Evolutionary conservation across 139 green algal species (phyloP), one percentile per base, ranked within the genome.

Genomic region (Auxenochlorella pyrenoidosa): DNA sequence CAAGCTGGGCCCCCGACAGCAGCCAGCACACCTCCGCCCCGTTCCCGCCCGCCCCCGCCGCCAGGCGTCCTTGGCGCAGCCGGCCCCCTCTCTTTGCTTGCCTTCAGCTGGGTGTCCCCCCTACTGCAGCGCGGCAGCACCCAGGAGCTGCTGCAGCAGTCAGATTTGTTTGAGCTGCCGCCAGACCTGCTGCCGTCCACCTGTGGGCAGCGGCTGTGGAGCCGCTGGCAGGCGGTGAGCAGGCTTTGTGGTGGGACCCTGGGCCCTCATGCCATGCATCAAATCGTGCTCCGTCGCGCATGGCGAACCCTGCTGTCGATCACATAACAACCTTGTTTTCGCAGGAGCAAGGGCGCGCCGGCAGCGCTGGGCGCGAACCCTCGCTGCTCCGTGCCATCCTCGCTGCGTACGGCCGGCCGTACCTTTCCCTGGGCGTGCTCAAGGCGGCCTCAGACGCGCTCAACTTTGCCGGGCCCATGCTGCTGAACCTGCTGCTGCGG

Each of bases 401-500:
- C 0, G 54, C 43, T 0, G 84, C 87, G 16, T 94, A 89, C 34
- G 93, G 93, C 18, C 30, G 75, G 38, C 86, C 89, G 1, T 96
- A 94, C 76, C 72, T 92, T 5, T 60, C n/a, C 0, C 76, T 97
- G 80, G 93, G 91, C 0, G 1, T 90, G 5, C 47, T 95, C 40
- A 95, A 96, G 91, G 83, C 96, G 19, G 24, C 90, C 0, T 94
- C 91, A 38, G 95, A 98, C 66, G 87, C 82, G 0, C 90, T 98
- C 2, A 92, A 87, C 73, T 96, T 98, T 87, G 82, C 90, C 1
- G 92, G 90, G 1, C 93, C 96, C 0, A 75, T 98, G 78, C 92
- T 98, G 77, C 95, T 98, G 19, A 95, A 95, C 71, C 72, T 89
- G 5, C 90, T 98, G 72, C 88, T 98, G n/a, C 54, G 82, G 5